A percentile compares a stretch with the other conserved stretches of the same genome.
phyloP scores from a whole-genome alignment of 2,329 filamentous ascomycete species.

The Didymosphaeria variabile region DNA sequence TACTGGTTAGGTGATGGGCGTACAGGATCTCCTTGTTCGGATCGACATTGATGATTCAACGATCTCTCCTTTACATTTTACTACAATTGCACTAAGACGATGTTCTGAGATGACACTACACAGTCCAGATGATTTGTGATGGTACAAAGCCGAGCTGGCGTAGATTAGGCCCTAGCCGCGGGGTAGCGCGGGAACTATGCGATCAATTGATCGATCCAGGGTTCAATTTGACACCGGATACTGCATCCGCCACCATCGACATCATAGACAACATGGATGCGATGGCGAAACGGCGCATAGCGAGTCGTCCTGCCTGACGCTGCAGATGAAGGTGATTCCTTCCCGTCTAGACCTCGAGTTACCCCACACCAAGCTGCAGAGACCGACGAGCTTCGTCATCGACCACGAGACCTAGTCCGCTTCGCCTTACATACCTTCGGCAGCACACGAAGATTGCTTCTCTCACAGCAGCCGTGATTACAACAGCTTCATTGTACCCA shows the following conservation, averaged over 20 bases:
- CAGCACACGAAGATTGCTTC: background rate
- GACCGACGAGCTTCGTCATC: background rate
- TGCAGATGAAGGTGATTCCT: background rate
- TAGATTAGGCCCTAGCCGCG: background rate
- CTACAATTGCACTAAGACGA: background rate
- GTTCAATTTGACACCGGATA: background rate
- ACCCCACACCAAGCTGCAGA: slow-evolving; percentile 8
- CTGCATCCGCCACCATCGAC: background rate
- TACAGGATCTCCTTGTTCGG: background rate
- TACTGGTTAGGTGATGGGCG: background rate
- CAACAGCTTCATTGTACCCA: background rate
- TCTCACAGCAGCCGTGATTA: background rate
- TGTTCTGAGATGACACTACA: background rate
- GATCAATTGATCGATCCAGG: background rate
- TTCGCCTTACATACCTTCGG: background rate
- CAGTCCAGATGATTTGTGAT: background rate
- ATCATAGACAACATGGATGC: slow-evolving; percentile 6
- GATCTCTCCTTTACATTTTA: background rate
- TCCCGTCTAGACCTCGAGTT: background rate
- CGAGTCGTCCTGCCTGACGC: background rate
- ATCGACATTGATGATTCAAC: background rate
- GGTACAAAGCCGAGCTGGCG: background rate
- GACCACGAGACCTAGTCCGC: background rate
- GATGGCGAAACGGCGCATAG: background rate
- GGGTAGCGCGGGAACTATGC: slow-evolving; percentile 4